phyloP scores from a whole-genome alignment of 106 monocot genomes.

The Amphibolis antarctica region DNA sequence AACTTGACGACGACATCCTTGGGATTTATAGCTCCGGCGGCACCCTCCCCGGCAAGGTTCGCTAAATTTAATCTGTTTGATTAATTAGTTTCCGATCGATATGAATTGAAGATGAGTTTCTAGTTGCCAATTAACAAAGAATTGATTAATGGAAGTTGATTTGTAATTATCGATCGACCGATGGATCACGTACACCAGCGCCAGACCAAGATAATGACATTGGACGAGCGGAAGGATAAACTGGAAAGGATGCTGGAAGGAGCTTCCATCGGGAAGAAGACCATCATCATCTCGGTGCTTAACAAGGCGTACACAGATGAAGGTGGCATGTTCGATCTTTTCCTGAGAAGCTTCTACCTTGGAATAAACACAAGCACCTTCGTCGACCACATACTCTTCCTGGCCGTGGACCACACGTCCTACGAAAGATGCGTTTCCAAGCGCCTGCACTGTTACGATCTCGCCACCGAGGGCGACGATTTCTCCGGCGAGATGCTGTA shows the following conservation, averaged over 20 bases:
- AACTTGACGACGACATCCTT: too few species aligned
- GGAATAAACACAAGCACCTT: not conserved
- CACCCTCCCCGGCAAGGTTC: too few species aligned
- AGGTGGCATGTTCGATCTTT: constrained; percentile 48
- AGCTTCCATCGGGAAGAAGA: constrained; percentile 15
- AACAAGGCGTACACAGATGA: constrained; percentile 40
- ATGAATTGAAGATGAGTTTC: too few species aligned
- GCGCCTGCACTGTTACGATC: constrained; percentile 20
- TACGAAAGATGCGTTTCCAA: not conserved
- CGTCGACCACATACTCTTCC: not conserved
- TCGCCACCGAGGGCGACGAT: constrained; percentile 25
- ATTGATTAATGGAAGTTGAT: too few species aligned
- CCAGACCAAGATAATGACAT: too few species aligned
- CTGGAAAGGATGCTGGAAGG: not conserved
- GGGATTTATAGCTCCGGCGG: too few species aligned
- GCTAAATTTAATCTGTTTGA: too few species aligned
- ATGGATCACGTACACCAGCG: too few species aligned
- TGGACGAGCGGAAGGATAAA: not conserved
- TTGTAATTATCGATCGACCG: too few species aligned
- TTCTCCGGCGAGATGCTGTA: constrained; percentile 35
- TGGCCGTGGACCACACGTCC: not conserved
- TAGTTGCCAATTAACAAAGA: too few species aligned
- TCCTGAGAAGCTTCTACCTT: not conserved
- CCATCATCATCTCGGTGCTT: constrained; percentile 39
- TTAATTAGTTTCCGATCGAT: too few species aligned